Conservation (phyloP, 805 yeast genomes). For the Yamadazyma philogaea region DNA sequence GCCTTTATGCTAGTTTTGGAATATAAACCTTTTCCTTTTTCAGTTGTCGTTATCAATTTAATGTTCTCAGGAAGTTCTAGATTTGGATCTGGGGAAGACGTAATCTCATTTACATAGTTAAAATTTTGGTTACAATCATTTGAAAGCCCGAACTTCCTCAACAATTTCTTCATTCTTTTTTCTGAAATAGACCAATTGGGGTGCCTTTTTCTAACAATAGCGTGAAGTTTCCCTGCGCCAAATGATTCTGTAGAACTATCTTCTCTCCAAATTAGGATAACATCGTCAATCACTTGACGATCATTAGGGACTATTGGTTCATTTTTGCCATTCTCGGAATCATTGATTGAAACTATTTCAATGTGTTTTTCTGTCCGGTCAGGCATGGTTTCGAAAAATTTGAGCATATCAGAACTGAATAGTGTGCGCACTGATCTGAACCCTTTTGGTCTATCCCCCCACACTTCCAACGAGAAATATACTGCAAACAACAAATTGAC, state of each 20-base stretch:
- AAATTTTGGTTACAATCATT: conserved; percentile 29
- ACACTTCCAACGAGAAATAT: too few relatives aligned
- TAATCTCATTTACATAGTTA: conserved; percentile 53
- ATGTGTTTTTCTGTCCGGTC: conserved; percentile 19
- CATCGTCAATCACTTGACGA: conserved; percentile 56
- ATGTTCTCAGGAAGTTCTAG: conserved; percentile 41
- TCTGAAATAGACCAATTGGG: conserved; percentile 64
- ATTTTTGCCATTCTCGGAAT: conserved; percentile 19
- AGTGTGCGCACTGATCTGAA: conserved; percentile 1
- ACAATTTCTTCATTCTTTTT: conserved; percentile 49
- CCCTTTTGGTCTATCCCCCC: not conserved
- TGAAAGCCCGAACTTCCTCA: conserved; percentile 56
- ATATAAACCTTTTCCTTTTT: conserved; percentile 60
- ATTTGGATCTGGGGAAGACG: conserved; percentile 48
- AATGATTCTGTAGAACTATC: conserved; percentile 61
- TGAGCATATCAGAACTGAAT: conserved; percentile 4
- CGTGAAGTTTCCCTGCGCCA: conserved; percentile 53
- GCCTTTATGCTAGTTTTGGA: conserved; percentile 46
- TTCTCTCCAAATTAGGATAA: conserved; percentile 64
- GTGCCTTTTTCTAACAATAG: conserved; percentile 47
- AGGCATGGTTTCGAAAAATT: conserved; percentile 4
- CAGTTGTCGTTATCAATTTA: conserved; percentile 46
- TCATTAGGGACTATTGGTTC: conserved; percentile 49
- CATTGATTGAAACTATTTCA: conserved; percentile 39
- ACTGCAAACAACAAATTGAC: not conserved